These are phyloP conservation scores for Vitis hybrid DNA, from an alignment of 177 flowering plant genomes.

Conservation along the genomic window DNA sequence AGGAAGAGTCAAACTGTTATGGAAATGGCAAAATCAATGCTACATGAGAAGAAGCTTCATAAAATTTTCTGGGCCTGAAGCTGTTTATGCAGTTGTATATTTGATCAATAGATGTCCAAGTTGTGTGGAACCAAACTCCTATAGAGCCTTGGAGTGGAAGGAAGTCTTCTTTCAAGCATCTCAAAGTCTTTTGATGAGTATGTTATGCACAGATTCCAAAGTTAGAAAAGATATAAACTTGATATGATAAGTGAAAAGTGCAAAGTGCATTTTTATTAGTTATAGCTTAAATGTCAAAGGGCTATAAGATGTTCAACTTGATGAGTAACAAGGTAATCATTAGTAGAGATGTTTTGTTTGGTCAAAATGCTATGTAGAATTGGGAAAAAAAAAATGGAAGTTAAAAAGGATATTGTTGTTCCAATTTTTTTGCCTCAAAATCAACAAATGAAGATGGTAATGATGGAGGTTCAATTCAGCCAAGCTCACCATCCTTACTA, in stretches of 20 bases:
- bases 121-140: background rate
- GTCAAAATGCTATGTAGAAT: background rate
- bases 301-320: background rate
- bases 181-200: background rate
- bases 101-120: constrained; percentile 2
- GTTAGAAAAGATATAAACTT: too few relatives aligned
- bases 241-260: background rate
- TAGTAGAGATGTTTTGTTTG: background rate
- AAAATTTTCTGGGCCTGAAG: constrained; percentile 9
- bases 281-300: background rate
- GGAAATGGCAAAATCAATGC: constrained; percentile 4
- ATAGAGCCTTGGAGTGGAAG: constrained; percentile 11
- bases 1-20: background rate
- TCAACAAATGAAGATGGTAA: too few relatives aligned
- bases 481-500: too few relatives aligned
- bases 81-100: background rate
- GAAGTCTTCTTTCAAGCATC: constrained; percentile 1
- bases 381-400: background rate
- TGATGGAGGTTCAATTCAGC: too few relatives aligned
- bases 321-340: background rate
- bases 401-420: background rate
- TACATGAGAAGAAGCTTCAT: background rate
- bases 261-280: background rate
- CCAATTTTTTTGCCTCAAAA: too few relatives aligned
- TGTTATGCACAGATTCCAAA: too few relatives aligned